phyloP scores from a whole-genome alignment of 805 yeast species.

The Wickerhamomyces sydowiorum region DNA sequence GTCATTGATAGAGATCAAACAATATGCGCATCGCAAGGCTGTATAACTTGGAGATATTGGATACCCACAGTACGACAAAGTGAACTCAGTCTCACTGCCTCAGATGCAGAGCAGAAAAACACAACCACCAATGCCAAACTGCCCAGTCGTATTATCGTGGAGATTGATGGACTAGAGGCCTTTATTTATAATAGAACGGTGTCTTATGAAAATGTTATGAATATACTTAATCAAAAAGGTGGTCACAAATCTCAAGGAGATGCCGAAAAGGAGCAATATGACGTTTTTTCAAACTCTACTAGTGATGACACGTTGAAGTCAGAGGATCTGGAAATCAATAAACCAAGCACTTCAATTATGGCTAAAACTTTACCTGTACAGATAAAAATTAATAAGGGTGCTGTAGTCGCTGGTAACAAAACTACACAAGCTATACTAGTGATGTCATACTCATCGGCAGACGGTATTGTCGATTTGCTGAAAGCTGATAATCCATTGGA shows the following conservation, averaged over 20 bases:
- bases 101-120: slow-evolving; percentile 7
- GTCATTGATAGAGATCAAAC: no score
- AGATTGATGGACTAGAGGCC: slow-evolving; percentile 73
- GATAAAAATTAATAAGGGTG: slow-evolving; percentile 54
- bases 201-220: slow-evolving; percentile 66
- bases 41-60: no score
- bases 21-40: no score
- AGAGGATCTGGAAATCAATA: not conserved
- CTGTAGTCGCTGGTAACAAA: slow-evolving; percentile 74
- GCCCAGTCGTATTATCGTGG: slow-evolving; percentile 52
- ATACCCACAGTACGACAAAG: no score
- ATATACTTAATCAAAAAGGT: slow-evolving; percentile 24
- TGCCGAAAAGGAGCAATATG: slow-evolving; percentile 8
- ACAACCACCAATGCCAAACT: slow-evolving; percentile 36
- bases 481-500: slow-evolving; percentile 50
- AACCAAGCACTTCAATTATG: slow-evolving; percentile 9
- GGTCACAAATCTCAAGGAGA: slow-evolving; percentile 2
- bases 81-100: not conserved
- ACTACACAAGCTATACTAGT: slow-evolving; percentile 71
- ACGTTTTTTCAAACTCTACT: slow-evolving; percentile 6
- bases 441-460: slow-evolving; percentile 47
- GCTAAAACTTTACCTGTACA: slow-evolving; percentile 55
- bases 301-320: slow-evolving; percentile 11
- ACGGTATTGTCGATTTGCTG: slow-evolving; percentile 53
- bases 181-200: slow-evolving; percentile 75